phyloP scores from a whole-genome alignment of 306 rosid species.

The Carpinus fangiana region DNA sequence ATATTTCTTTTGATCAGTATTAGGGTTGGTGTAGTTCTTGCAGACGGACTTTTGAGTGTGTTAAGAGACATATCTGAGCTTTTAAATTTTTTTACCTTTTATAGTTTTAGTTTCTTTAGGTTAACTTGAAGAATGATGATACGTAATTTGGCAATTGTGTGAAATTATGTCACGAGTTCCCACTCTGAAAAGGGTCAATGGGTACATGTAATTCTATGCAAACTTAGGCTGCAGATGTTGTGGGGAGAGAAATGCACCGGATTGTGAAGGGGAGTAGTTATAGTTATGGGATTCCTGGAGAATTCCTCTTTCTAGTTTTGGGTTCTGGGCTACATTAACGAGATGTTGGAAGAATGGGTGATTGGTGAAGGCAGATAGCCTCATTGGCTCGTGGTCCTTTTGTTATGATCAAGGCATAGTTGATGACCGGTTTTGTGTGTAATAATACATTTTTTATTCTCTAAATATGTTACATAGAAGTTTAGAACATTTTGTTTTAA shows the following conservation, averaged over 20 bases:
- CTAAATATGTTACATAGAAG: neutral
- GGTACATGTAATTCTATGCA: neutral
- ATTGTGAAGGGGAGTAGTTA: neutral
- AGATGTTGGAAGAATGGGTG: neutral
- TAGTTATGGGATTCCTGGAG: neutral
- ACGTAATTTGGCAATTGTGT: neutral
- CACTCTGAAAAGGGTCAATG: neutral
- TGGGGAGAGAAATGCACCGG: neutral
- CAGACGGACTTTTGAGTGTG: neutral
- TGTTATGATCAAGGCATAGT: neutral
- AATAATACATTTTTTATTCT: neutral
- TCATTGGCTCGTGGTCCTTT: neutral
- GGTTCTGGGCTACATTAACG: neutral
- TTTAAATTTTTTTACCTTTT: neutral
- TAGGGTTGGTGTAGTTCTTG: neutral
- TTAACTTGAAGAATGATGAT: neutral
- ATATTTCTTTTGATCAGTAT: neutral
- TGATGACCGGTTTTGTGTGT: neutral
- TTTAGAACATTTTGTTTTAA: neutral
- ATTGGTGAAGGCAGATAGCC: neutral
- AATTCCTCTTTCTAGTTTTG: neutral
- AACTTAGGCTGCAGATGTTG: neutral
- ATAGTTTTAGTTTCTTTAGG: neutral
- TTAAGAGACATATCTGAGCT: neutral
- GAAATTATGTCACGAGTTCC: neutral